Base-by-base conservation (phyloP, 2,329 filamentous ascomycete genomes). In the Aspergillus carbonarius region DNA sequence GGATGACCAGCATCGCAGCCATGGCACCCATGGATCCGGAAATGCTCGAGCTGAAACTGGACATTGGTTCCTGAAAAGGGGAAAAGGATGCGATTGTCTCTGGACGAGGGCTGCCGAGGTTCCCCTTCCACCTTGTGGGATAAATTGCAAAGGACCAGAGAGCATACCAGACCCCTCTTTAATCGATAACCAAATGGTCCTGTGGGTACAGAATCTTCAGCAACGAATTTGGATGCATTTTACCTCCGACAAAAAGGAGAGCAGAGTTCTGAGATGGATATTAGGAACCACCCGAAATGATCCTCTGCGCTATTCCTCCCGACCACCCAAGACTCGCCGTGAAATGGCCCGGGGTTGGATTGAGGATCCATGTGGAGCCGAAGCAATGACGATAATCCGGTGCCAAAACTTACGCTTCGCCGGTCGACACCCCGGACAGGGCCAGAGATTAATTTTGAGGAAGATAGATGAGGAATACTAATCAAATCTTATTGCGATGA, bases 321-420 rank as follows among this genome's bases (percentile, higher is more conserved):
- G 42, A 27, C 23, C 44, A 48, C 44, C 44, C 44, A 30, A 30
- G 25, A 30, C 25, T 30, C 44, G 13, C 25, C 27, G 25, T 30
- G 44, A 42, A 54, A 54, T 54, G 37, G 51, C 23, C 37, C 39
- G 51, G 51, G 51, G 51, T 30, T 54, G 51, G 17, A 30, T 12
- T 54, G 51, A 54, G 42, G 51, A 54, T 54, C 51, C 12, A 44
- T 54, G 51, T 54, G 51, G 51, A 54, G 12, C 51, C 39, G 37
- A 30, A 54, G 51, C 51, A 44, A 54, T 54, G 39, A 54, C 37
- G 27, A 54, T 34, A 54, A 44, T 42, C n/a, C 25, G 23, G 35
- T 53, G 27, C 50, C 37, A 52, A 40, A 18, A 39, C 17, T 18
- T 39, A 37, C 30, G 12, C 25, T 42, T 53, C 35, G 23, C 50